These are phyloP conservation scores for Pyrenochaeta sp. DNA, from an alignment of 2,329 filamentous ascomycete species.

Conservation along the genomic window DNA sequence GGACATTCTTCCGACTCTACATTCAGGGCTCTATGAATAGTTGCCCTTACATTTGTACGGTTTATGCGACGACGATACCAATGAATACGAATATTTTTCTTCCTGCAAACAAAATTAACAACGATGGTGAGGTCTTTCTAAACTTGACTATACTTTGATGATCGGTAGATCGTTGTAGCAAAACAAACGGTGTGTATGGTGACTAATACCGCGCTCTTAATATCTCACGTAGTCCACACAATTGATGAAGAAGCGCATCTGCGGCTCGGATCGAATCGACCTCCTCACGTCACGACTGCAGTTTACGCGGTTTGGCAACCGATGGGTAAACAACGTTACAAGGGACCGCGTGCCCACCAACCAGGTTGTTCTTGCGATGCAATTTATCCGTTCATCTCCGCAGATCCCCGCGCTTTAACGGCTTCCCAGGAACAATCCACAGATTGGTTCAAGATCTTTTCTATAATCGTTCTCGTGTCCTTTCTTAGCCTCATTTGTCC, in stretches of 20 bases:
- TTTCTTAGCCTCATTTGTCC: slow-evolving; percentile 26
- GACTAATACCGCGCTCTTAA: neutral
- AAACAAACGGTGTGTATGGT: neutral
- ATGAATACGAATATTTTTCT: slow-evolving; percentile 24
- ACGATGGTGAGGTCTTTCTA: neutral
- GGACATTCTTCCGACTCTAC: slow-evolving; percentile 10
- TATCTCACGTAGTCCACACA: neutral
- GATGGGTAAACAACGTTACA: slow-evolving; percentile 24
- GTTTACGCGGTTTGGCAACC: slow-evolving; percentile 21
- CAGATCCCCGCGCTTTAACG: slow-evolving; percentile 32
- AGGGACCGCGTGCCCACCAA: slow-evolving; percentile 28
- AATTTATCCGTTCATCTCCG: slow-evolving; percentile 46
- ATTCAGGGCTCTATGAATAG: neutral
- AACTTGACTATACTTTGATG: neutral
- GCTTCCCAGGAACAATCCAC: slow-evolving; percentile 28
- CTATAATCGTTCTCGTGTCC: slow-evolving; percentile 24
- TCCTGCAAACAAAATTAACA: neutral
- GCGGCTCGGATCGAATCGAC: neutral
- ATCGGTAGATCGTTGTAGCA: neutral
- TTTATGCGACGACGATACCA: slow-evolving; percentile 29
- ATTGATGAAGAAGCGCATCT: neutral
- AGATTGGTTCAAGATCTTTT: slow-evolving; percentile 17
- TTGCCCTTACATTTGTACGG: neutral
- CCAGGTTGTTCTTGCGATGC: slow-evolving; percentile 31
- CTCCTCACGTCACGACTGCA: slow-evolving; percentile 4